Base-by-base conservation (phyloP, 1,284 basidiomycete genomes). In the Mixia osmundae region DNA sequence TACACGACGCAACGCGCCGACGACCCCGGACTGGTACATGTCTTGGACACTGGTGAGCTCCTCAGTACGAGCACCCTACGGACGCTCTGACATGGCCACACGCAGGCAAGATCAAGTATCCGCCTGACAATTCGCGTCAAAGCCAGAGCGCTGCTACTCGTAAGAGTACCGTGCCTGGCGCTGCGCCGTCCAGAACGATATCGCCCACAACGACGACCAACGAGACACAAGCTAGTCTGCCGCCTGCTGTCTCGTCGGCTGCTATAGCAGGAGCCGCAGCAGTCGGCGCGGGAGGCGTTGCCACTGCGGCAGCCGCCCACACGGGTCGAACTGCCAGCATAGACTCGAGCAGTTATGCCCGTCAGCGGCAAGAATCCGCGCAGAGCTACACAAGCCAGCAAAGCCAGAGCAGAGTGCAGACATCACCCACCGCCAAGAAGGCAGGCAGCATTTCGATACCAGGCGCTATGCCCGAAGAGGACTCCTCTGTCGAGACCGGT, bases 51-150 rank as follows among this genome's bases (percentile, higher is more conserved):
- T 4, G 80, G 82, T 82, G 40, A 49, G 75, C 68, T 35, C 27
- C 36, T 38, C 45, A 30, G 32, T 40, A 9, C 38, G n/a, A 5
- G 31, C 25, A 38, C 29, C 36, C 25, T 32, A 30, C 36, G 48
- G 39, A 45, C 30, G 25, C 11, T n/a, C 25, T 30, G 18, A 5
- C 8, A 10, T 14, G 5, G 19, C 28, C 1, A 12, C 24, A 6
- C 49, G 73, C 74, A 80, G 57, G 73, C 39, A 65, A 94, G 52
- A 95, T 95, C 63, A 89, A 89, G 58, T 94, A 94, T 54, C 87
- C 87, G 1, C 61, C 71, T 19, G 68, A 60, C 45, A 66, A 67
- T 42, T 56, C 61, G 54, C 61, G n/a, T 44, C 56, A 5, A 57
- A 57, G 31, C 49, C 53, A 53, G 12, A 25, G 38, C 14, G 27